phyloP scores from a whole-genome alignment of 2,329 filamentous ascomycete species.

The Botrytis pseudocinerea region DNA sequence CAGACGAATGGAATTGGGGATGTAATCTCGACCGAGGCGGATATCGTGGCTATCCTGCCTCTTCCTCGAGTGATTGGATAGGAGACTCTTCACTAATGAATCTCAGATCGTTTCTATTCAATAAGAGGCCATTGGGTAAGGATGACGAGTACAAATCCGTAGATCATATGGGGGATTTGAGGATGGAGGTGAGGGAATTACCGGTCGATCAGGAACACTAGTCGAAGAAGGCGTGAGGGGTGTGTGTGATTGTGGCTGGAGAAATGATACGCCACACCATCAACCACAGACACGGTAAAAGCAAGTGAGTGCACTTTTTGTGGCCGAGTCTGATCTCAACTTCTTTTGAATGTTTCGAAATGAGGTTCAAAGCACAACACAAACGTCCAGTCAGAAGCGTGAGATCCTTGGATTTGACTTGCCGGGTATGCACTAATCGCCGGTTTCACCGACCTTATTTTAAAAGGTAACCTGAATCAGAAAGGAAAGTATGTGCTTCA shows the following conservation, averaged over 20 bases:
- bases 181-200: neutral
- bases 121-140: neutral
- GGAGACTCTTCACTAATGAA: neutral
- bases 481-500: neutral
- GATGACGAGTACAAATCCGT: neutral
- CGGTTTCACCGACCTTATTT: neutral
- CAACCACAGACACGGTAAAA: neutral
- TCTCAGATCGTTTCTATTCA: neutral
- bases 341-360: conserved; percentile 5
- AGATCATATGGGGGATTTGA: neutral
- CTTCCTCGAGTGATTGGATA: neutral
- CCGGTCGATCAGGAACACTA: neutral
- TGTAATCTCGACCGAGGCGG: neutral
- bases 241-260: neutral
- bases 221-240: neutral
- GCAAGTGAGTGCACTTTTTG: neutral
- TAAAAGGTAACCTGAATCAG: neutral
- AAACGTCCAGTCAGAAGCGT: neutral
- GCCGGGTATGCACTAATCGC: neutral
- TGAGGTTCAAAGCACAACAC: conserved; percentile 9
- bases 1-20: neutral
- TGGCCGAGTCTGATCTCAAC: neutral
- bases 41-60: neutral
- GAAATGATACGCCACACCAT: neutral
- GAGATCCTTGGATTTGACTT: neutral